These are phyloP conservation scores for Tubosaeta brunneosetosa DNA, from an alignment of 768 basidiomycete species.

Conservation along the genomic window DNA sequence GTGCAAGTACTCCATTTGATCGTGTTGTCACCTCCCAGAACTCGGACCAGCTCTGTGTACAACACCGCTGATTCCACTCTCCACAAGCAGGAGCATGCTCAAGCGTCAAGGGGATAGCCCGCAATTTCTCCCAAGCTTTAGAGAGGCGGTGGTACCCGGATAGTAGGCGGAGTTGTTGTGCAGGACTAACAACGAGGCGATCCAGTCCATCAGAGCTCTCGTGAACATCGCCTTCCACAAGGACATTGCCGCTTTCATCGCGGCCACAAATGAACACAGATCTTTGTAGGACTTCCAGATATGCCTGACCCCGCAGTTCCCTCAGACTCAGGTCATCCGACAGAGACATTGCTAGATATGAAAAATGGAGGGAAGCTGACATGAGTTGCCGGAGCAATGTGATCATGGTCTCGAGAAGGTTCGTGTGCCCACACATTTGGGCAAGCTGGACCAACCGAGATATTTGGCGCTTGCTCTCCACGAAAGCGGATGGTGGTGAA, in stretches of 20 bases:
- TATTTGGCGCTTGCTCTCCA: slow-evolving; percentile 43
- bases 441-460: slow-evolving; percentile 63
- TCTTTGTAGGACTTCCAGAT: slow-evolving; percentile 71
- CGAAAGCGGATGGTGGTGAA: slow-evolving; percentile 33
- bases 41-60: slow-evolving; percentile 68
- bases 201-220: slow-evolving; percentile 37
- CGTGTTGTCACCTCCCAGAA: slow-evolving; percentile 77
- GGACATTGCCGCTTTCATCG: slow-evolving; percentile 9
- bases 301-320: slow-evolving; percentile 57
- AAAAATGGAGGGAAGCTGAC: slow-evolving; percentile 57
- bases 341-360: slow-evolving; percentile 68
- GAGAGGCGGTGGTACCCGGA: slow-evolving; percentile 69
- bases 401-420: slow-evolving; percentile 58
- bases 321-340: slow-evolving; percentile 66
- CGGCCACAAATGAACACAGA: slow-evolving; percentile 31
- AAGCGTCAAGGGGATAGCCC: slow-evolving; percentile 52
- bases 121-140: slow-evolving; percentile 60
- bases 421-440: slow-evolving; percentile 60
- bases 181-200: slow-evolving; percentile 47
- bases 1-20: slow-evolving; percentile 52
- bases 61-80: slow-evolving; percentile 69
- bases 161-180: slow-evolving; percentile 62
- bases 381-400: slow-evolving; percentile 56
- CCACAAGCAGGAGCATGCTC: slow-evolving; percentile 61
- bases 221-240: slow-evolving; percentile 30